These are phyloP conservation scores for Phlebiopsis gigantea DNA, from an alignment of 768 basidiomycete genomes.

Conservation along the genomic window DNA sequence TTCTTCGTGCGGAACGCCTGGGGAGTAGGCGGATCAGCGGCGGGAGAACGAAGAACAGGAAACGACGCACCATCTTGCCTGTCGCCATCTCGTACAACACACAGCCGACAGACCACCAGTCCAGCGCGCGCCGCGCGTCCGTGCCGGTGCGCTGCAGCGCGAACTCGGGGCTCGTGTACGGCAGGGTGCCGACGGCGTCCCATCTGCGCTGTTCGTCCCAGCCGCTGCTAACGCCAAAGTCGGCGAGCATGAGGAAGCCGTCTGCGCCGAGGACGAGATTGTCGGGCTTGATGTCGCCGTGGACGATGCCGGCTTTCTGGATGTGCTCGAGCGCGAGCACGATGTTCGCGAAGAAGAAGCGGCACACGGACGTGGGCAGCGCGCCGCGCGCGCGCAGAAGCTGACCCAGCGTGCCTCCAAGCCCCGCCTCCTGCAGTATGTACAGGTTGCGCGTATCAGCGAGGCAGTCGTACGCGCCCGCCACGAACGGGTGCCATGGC, in stretches of 20 bases:
- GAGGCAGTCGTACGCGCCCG: slow-evolving; percentile 40
- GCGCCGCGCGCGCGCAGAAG: slow-evolving; percentile 26
- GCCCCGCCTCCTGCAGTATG: slow-evolving; percentile 44
- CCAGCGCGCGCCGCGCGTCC: slow-evolving; percentile 27
- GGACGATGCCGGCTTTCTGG: slow-evolving; percentile 41
- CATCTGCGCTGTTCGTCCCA: slow-evolving; percentile 25
- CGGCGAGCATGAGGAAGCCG: slow-evolving; percentile 49
- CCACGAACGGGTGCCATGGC: slow-evolving; percentile 51
- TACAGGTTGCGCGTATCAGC: slow-evolving; percentile 45
- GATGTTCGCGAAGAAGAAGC: slow-evolving; percentile 55
- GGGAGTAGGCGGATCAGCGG: neutral
- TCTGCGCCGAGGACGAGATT: slow-evolving; percentile 52
- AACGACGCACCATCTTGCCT: slow-evolving; percentile 24
- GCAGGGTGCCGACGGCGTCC: slow-evolving; percentile 37
- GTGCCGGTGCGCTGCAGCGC: slow-evolving; percentile 8
- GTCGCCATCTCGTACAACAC: slow-evolving; percentile 51
- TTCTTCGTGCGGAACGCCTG: slow-evolving; percentile 6
- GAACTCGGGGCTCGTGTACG: slow-evolving; percentile 49
- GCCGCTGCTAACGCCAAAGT: slow-evolving; percentile 38
- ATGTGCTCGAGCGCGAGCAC: slow-evolving; percentile 45
- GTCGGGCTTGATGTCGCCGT: slow-evolving; percentile 54
- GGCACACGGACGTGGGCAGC: slow-evolving; percentile 26
- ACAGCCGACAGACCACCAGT: slow-evolving; percentile 54
- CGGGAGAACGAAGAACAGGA: too few species aligned
- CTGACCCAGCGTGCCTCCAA: slow-evolving; percentile 37